A percentile compares a stretch with the other conserved stretches of the same genome.
These are phyloP conservation scores for Aspergillus phoenicis DNA, from an alignment of 2,329 filamentous ascomycete species.

Conservation along the genomic window DNA sequence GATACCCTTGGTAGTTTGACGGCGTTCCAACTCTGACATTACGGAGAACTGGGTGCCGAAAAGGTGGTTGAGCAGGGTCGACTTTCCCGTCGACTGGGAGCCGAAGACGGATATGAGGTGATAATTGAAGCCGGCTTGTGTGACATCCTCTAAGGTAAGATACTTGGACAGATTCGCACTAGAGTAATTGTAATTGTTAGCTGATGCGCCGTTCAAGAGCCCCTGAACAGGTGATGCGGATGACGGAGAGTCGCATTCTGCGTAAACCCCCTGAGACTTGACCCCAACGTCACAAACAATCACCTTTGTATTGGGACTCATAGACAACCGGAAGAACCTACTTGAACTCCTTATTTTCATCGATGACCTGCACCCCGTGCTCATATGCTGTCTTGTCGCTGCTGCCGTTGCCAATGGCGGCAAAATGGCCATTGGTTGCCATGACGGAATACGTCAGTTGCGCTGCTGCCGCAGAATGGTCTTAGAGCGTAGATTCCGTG, in stretches of 20 bases:
- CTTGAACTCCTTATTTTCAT: slow-evolving; percentile 97
- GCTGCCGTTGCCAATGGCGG: slow-evolving; percentile 43
- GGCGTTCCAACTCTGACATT: slow-evolving; percentile 91
- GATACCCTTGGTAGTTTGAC: slow-evolving; percentile 98
- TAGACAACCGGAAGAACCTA: slow-evolving; percentile 49
- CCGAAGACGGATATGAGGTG: slow-evolving; percentile 99
- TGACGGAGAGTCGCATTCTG: not conserved
- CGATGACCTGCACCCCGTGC: slow-evolving; percentile 95
- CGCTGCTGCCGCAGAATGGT: slow-evolving; percentile 8
- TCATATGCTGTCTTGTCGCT: slow-evolving; percentile 61
- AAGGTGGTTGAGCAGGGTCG: slow-evolving; percentile 90
- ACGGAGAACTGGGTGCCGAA: slow-evolving; percentile 96
- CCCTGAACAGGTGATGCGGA: not conserved
- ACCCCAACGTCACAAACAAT: not conserved
- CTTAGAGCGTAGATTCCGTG: not conserved
- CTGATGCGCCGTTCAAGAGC: slow-evolving; percentile 2
- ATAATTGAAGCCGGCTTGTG: slow-evolving; percentile 95
- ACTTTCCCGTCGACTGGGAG: slow-evolving; percentile 97
- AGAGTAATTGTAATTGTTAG: slow-evolving; percentile 16
- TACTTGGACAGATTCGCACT: slow-evolving; percentile 81
- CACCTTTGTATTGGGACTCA: not conserved
- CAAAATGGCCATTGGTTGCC: slow-evolving; percentile 51
- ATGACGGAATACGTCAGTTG: slow-evolving; percentile 31
- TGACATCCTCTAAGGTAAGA: slow-evolving; percentile 75
- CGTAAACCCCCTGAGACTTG: too few species aligned